Conservation (phyloP, 1,284 basidiomycete genomes). For the Tilletiopsis washingtonensis region DNA sequence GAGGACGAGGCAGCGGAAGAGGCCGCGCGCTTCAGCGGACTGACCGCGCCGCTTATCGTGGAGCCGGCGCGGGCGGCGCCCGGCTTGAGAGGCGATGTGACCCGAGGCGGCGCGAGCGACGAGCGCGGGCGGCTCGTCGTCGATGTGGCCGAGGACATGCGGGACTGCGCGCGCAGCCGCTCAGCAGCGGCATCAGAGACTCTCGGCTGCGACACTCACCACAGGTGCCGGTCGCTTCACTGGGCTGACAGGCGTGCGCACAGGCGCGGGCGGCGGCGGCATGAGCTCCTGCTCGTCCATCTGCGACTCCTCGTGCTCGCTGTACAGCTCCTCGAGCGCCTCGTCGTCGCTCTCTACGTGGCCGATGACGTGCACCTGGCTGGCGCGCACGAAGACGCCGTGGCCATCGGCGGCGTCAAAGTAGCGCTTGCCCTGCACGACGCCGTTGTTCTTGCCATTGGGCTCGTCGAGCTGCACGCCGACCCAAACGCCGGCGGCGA, state of each 20-base stretch:
- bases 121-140: too few species aligned
- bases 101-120: too few species aligned
- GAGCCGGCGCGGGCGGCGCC: too few species aligned
- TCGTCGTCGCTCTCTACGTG: conserved; percentile 23
- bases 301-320: not conserved
- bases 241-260: not conserved
- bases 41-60: too few species aligned
- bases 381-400: conserved; percentile 85
- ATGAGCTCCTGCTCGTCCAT: not conserved
- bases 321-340: conserved; percentile 5
- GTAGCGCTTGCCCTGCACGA: conserved; percentile 72
- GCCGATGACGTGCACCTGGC: conserved; percentile 65
- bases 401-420: conserved; percentile 69
- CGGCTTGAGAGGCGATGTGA: too few species aligned
- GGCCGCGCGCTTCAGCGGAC: too few species aligned
- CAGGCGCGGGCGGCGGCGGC: not conserved
- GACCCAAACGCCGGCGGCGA: conserved; percentile 85
- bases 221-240: not conserved
- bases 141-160: too few species aligned
- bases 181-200: too few species aligned
- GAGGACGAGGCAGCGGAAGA: too few species aligned
- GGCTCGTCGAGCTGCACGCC: conserved; percentile 70
- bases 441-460: conserved; percentile 92
- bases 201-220: too few species aligned
- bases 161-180: too few species aligned